Conservation (phyloP, 2,329 filamentous ascomycete species). For the Aspergillus tamarii region DNA sequence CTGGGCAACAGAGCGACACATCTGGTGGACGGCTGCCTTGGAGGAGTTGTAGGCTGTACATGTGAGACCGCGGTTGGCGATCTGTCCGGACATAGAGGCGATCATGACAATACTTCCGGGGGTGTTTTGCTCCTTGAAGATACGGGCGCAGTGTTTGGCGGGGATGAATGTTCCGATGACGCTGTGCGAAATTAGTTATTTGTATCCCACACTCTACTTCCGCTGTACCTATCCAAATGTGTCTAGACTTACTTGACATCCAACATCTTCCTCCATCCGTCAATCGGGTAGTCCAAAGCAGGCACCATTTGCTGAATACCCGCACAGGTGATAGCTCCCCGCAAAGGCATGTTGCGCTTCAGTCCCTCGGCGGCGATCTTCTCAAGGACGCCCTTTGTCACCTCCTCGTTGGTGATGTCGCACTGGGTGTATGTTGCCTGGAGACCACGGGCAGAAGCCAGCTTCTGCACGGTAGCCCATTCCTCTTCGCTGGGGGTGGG, state of each 20-base stretch:
- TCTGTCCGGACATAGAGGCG: conserved; percentile 70
- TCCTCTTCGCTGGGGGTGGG: conserved; percentile 35
- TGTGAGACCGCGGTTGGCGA: conserved; percentile 68
- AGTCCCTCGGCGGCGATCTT: conserved; percentile 35
- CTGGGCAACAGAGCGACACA: conserved; percentile 52
- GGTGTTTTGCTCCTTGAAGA: conserved; percentile 59
- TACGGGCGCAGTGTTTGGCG: conserved; percentile 35
- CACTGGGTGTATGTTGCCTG: conserved; percentile 48
- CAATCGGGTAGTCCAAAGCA: conserved; percentile 51
- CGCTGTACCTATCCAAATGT: too few species aligned
- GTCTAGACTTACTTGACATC: conserved; percentile 33
- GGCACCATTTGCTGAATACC: conserved; percentile 54
- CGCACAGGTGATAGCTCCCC: conserved; percentile 49
- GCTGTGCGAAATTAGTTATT: conserved; percentile 16
- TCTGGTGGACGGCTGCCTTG: conserved; percentile 54
- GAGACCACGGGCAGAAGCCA: conserved; percentile 40
- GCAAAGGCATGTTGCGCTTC: conserved; percentile 25
- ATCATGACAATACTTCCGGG: conserved; percentile 68
- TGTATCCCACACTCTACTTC: neutral
- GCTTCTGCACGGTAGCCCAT: conserved; percentile 49
- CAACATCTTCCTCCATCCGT: conserved; percentile 38
- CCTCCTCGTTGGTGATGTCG: conserved; percentile 53
- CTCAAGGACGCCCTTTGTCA: conserved; percentile 41
- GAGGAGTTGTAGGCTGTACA: conserved; percentile 62
- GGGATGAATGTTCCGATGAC: conserved; percentile 42